Percentiles rank a stretch among this genome's conserved stretches.
phyloP scores from a whole-genome alignment of 768 basidiomycete species.

The Tulasnella sp. region DNA sequence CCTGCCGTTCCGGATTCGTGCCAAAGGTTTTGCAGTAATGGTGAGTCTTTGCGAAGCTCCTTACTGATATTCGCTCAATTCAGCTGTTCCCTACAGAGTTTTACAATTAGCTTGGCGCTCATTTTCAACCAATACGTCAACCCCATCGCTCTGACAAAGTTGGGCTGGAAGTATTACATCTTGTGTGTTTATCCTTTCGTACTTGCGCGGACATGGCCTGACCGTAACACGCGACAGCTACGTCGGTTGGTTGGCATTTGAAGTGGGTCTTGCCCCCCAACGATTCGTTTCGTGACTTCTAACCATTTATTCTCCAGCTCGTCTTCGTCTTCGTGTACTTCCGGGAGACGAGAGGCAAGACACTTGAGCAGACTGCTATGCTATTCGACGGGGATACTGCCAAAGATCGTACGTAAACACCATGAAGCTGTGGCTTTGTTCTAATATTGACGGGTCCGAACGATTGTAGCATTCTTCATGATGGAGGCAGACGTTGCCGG shows the following conservation, averaged over 20 bases:
- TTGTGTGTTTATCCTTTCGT: slow-evolving; percentile 26
- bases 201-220: background rate
- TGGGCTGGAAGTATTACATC: slow-evolving; percentile 67
- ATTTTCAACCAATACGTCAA: slow-evolving; percentile 87
- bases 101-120: slow-evolving; percentile 60
- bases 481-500: background rate
- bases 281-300: background rate
- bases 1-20: slow-evolving; percentile 67
- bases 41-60: slow-evolving; percentile 36
- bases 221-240: background rate
- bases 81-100: slow-evolving; percentile 31
- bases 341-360: slow-evolving; percentile 12
- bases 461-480: background rate
- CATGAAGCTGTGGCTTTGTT: too few species aligned
- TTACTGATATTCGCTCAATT: background rate
- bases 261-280: background rate
- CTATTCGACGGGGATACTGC: slow-evolving; percentile 20
- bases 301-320: background rate
- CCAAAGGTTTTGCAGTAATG: slow-evolving; percentile 75
- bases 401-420: slow-evolving; percentile 8
- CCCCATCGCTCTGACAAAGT: slow-evolving; percentile 52
- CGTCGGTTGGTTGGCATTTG: slow-evolving; percentile 12
- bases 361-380: slow-evolving; percentile 13
- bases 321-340: slow-evolving; percentile 13
- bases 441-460: background rate